Evolutionary conservation across 352 stramenopile species (phyloP).

Genomic region (Globisporangium acanthophoron): DNA sequence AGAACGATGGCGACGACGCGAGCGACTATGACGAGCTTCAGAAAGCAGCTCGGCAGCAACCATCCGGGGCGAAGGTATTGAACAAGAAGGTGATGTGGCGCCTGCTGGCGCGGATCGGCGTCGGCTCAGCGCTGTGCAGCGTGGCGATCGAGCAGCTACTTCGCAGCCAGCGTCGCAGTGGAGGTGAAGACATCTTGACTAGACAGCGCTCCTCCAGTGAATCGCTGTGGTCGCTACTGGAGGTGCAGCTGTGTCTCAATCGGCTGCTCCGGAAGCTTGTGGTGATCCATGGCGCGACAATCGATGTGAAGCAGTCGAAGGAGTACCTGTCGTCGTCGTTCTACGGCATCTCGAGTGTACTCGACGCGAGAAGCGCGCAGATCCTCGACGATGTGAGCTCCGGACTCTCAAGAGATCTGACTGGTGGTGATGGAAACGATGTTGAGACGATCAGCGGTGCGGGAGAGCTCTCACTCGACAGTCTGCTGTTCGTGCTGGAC

Average conservation of each 20-base stretch:
- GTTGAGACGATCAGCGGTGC: neutral
- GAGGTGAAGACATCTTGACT: neutral
- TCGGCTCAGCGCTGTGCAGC: constrained; percentile 47
- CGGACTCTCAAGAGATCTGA: neutral
- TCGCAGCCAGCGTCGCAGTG: neutral
- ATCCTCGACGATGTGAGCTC: constrained; percentile 7
- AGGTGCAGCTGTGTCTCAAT: constrained; percentile 50
- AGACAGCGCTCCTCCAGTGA: neutral
- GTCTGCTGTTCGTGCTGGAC: constrained; percentile 31
- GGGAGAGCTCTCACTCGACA: constrained; percentile 31
- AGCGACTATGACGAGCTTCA: constrained; percentile 13
- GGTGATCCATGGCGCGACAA: constrained; percentile 12
- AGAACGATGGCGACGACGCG: constrained; percentile 18
- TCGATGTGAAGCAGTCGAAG: constrained; percentile 30
- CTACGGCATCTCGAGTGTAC: constrained; percentile 28
- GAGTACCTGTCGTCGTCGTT: constrained; percentile 24
- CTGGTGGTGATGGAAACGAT: neutral
- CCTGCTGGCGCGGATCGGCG: constrained; percentile 35
- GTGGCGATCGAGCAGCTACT: constrained; percentile 30
- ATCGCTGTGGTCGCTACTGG: constrained; percentile 46
- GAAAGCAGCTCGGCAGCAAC: neutral
- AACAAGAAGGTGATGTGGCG: constrained; percentile 27
- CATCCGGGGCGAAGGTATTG: neutral
- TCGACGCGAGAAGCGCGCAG: constrained; percentile 17
- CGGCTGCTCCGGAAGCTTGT: constrained; percentile 37